Evolutionary conservation across 352 stramenopile species (phyloP).

Genomic region (Phytophthora uliginosa): DNA sequence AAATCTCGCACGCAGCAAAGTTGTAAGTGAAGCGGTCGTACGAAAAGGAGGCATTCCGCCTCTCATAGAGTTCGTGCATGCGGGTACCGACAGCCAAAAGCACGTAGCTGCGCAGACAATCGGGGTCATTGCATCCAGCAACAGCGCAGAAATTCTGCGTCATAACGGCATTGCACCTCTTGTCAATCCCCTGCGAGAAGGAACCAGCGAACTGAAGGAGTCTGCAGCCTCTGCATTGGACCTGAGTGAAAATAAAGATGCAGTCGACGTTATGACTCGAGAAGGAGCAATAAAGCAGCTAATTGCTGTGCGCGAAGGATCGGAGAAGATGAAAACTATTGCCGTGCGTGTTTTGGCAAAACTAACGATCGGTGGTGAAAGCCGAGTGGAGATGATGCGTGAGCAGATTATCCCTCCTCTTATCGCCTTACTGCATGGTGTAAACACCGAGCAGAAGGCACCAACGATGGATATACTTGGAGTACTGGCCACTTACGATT

Average conservation of each 20-base stretch:
- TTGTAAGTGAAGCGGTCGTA: not conserved
- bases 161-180: not conserved
- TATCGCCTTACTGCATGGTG: not conserved
- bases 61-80: not conserved
- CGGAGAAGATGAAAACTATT: not conserved
- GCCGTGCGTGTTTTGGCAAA: not conserved
- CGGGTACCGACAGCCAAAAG: not conserved
- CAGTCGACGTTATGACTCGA: not conserved
- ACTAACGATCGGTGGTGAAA: not conserved
- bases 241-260: not conserved
- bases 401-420: not conserved
- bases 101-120: not conserved
- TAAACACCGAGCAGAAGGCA: not conserved
- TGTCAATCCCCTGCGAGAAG: not conserved
- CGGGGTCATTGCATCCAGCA: not conserved
- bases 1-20: not conserved
- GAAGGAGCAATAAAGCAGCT: not conserved
- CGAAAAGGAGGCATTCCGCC: not conserved
- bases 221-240: not conserved
- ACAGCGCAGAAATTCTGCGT: not conserved
- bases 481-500: not conserved
- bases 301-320: not conserved
- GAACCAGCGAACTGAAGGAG: not conserved
- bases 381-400: not conserved
- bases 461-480: not conserved